A percentile compares a stretch with the other conserved stretches of the same genome.
These are phyloP conservation scores for Tuber aestivum DNA, from an alignment of 495 filamentous ascomycete genomes.

Conservation along the genomic window DNA sequence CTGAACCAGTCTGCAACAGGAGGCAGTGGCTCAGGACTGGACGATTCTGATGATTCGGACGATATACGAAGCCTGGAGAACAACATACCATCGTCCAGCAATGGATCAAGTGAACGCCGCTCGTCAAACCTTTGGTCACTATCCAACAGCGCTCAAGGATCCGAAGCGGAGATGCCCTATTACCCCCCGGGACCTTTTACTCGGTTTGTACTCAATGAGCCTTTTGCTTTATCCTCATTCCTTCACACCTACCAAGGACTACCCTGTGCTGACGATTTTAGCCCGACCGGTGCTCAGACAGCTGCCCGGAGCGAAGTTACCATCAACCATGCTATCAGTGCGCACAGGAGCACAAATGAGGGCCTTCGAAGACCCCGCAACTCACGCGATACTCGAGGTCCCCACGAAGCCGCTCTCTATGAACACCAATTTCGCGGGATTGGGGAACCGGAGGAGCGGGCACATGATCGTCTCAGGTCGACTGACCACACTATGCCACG, in stretches of 20 bases:
- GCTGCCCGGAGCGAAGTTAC: not conserved
- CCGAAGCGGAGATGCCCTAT: constrained; percentile 1
- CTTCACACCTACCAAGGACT: not conserved
- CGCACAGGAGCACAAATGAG: not conserved
- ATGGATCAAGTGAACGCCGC: constrained; percentile 2
- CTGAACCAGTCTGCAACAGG: not conserved
- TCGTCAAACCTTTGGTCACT: constrained; percentile 1
- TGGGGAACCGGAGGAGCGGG: not conserved
- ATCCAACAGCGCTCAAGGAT: not conserved
- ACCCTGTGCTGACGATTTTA: not conserved
- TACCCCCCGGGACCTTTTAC: not conserved
- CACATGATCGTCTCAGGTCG: not conserved
- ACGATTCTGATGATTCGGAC: not conserved
- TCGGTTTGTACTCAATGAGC: not conserved
- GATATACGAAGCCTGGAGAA: not conserved
- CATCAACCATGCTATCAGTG: not conserved
- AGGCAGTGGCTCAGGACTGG: not conserved
- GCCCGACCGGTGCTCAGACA: not conserved
- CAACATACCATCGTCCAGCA: not conserved
- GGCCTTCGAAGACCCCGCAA: not conserved
- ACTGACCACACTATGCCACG: not conserved
- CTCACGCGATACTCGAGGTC: not conserved
- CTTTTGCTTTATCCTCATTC: not conserved
- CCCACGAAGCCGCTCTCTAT: not conserved
- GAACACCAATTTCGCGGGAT: not conserved